Evolutionary conservation across 805 yeast genomes (phyloP).

Genomic region (Candida arabinofermentans): DNA sequence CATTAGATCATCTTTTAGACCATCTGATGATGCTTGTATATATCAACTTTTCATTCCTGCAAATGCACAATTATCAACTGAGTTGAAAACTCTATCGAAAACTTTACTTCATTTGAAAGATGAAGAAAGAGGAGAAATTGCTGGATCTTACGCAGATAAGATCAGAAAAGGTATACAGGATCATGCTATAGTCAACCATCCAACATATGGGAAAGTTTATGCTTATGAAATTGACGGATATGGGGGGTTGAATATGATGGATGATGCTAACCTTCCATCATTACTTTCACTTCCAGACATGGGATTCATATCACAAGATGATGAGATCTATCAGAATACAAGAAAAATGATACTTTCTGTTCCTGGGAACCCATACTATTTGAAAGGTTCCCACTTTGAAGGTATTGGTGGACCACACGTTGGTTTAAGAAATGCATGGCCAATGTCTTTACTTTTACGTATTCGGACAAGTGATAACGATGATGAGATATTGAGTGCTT

Average conservation of each 20-base stretch:
- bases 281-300: slow-evolving; percentile 74
- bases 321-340: slow-evolving; percentile 70
- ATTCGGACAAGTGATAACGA: slow-evolving; percentile 75
- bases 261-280: slow-evolving; percentile 89
- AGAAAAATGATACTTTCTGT: slow-evolving; percentile 68
- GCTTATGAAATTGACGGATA: slow-evolving; percentile 91
- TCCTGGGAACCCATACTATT: slow-evolving; percentile 73
- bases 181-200: slow-evolving; percentile 65
- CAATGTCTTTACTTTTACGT: slow-evolving; percentile 74
- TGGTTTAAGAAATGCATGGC: slow-evolving; percentile 83
- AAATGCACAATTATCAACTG: slow-evolving; percentile 70
- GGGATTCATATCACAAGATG: slow-evolving; percentile 51
- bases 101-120: slow-evolving; percentile 5
- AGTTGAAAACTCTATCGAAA: slow-evolving; percentile 39
- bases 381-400: slow-evolving; percentile 56
- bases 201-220: slow-evolving; percentile 67
- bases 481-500: slow-evolving; percentile 51
- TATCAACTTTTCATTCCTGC: slow-evolving; percentile 82
- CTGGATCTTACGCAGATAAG: slow-evolving; percentile 35
- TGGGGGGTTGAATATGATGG: slow-evolving; percentile 73
- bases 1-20: slow-evolving; percentile 80
- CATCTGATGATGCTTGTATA: slow-evolving; percentile 85
- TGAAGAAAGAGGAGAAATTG: slow-evolving; percentile 18
- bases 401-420: slow-evolving; percentile 94
- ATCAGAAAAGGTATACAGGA: slow-evolving; percentile 56